Base-by-base conservation (phyloP, 2,329 filamentous ascomycete genomes). In the Ceratocystiopsis minuta region DNA sequence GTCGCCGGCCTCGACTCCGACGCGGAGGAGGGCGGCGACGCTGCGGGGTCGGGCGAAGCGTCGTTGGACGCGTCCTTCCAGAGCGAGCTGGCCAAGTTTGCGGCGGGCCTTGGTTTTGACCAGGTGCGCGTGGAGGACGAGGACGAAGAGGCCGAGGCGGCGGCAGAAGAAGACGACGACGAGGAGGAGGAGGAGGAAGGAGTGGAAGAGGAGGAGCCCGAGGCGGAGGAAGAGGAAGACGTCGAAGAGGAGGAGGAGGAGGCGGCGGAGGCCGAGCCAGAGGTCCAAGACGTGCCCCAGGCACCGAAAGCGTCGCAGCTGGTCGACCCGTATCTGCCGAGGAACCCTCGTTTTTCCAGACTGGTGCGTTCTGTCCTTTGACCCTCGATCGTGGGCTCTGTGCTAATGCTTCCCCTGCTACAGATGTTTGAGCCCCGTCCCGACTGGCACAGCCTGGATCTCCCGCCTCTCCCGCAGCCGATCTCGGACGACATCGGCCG, bases 341-440 rank as follows among this genome's bases (percentile, higher is more conserved):
- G 44, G 16, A 46, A 51, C 44, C 48, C 46, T 3, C 54, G 43
- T 44, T 50, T 51, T 24, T 48, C 52, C 42, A 56, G 55, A 41
- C 45, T 64, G 61, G 62, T 67, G 49, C 64, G 62, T 63, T 58
- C 52, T 47, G 52, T 32, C 32, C 37, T 39, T 16, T 43, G 46
- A 45, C 18, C 14, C 13, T 33, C 2, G 16, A 10, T n/a, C 5
- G n/a, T 9, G 10, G 14, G 3, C 6, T 34, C 3, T 15, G 16
- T 2, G 50, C 41, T 51, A 12, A 33, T 43, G 24, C 41, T 35
- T 6, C 11, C 7, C 24, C 24, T 28, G 9, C 7, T 6, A 10
- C 34, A 75, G 71, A 62, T 62, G 38, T 71, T 74, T 50, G 69
- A 75, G 48, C 68, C 70, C 44, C 63, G 67, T 41, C 61, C 71